Evolutionary conservation across 495 filamentous ascomycete species (phyloP).

Genomic region (Hypoxylon rickii): DNA sequence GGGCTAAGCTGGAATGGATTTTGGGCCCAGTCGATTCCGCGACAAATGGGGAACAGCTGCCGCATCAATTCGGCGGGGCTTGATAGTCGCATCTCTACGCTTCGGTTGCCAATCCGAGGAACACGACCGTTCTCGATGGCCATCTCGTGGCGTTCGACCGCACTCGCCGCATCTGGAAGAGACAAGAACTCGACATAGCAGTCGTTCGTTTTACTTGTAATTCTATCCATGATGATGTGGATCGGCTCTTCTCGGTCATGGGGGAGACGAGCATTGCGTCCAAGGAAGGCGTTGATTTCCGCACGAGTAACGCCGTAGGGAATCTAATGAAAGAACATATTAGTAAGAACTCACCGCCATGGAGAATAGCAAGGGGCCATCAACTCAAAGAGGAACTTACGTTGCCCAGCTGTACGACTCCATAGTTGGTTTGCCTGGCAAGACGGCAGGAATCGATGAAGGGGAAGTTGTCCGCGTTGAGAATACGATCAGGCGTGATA

Average conservation of each 20-base stretch:
- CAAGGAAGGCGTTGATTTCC: constrained; percentile 71
- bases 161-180: constrained; percentile 56
- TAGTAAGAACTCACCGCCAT: neutral
- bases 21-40: constrained; percentile 70
- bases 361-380: neutral
- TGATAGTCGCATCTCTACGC: constrained; percentile 65
- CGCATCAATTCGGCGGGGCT: constrained; percentile 65
- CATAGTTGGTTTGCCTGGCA: constrained; percentile 13
- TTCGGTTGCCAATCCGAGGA: constrained; percentile 65
- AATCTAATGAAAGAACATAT: constrained; percentile 53
- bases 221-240: constrained; percentile 84
- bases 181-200: constrained; percentile 71
- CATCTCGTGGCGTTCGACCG: constrained; percentile 52
- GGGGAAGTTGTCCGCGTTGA: constrained; percentile 44
- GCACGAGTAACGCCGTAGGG: constrained; percentile 69
- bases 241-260: constrained; percentile 62
- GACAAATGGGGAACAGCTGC: constrained; percentile 69
- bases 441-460: constrained; percentile 42
- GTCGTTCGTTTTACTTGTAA: constrained; percentile 77
- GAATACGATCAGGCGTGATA: constrained; percentile 39
- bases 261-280: constrained; percentile 65
- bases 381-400: constrained; percentile 28
- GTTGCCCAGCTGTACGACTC: constrained; percentile 44
- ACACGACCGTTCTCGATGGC: constrained; percentile 46
- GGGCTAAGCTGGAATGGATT: too few relatives aligned